Base-by-base conservation (phyloP, 1,139 yeast genomes). In the Blastobotrys capitulatus region DNA sequence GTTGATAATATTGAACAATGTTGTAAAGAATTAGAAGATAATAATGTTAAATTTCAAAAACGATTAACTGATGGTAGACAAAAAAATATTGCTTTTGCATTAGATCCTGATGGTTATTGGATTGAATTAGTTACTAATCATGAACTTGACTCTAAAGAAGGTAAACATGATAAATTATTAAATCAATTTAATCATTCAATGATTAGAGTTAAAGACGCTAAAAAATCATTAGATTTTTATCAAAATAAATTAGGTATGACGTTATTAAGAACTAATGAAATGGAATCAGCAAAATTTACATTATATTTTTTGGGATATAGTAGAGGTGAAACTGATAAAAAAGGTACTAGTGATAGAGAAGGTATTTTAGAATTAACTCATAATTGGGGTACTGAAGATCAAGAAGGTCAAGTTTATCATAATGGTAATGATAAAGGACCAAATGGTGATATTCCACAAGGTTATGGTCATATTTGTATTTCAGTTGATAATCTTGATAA, bases 51-150 rank as follows among this genome's bases (percentile, higher is more conserved):
- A 48, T 92, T 92, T 73, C 81, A 89, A 70, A 92, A 92, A 76
- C 85, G 76, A 62, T 73, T 89, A 60, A 66, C 78, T 42, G 97
- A 92, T 62, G 98, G 98, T 25, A 82, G 96, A 69, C 96, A 87
- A 69, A 84, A 82, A 68, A 76, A 88, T 65, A 89, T 92, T 71
- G 97, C 97, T 0, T 92, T 92, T 69, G 95, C 83, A 1, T 78
- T 89, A 59, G 98, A 92, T 63, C 97, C 97, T 4, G 92, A 92
- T 69, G 94, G 94, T 58, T 92, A 92, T 72, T 92, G 98, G 98
- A 78, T 92, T 60, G 98, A 92, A 73, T 73, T 92, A 62, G 78
- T 90, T 58, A 82, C 82, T 61, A 82, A 89, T 60, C 73, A 65
- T 62, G 38, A 72, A 79, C 35, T 49, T 13, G 37, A 52, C 9